Evolutionary conservation across 2,329 filamentous ascomycete genomes (phyloP), one percentile per base, ranked within the genome.

Genomic region (Delphinella strobiligena): DNA sequence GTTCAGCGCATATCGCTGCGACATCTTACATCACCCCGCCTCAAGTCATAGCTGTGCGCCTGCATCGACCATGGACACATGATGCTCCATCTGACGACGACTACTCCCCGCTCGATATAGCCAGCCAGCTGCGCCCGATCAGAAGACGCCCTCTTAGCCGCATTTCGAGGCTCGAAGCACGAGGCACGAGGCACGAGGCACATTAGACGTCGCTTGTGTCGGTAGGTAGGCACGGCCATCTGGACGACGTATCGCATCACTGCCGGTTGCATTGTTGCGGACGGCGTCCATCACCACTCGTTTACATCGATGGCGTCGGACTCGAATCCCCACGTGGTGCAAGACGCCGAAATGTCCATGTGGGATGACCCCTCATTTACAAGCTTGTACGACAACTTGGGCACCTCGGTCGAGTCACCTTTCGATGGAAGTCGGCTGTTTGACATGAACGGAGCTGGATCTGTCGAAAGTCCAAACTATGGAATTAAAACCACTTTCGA

Each of bases 351-450:
- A 31, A 48, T 49, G 47, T 38, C 44, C 34, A 51, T 54, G 43
- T 54, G 50, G 48, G 48, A 49, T 36, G 51, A 54, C 38, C 49
- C 51, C 16, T 44, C 46, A 34, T 54, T 52, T 40, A 46, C 45
- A 38, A 43, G 44, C 15, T 38, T 47, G 31, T 51, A 49, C 44
- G 49, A 53, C 34, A 44, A 50, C 17, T 41, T 44, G 12, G 49
- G 49, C 44, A 41, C 41, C 36, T 44, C 46, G n/a, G 39, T 19
- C 37, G 52, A 54, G 34, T 48, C 49, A 19, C 40, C 50, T 24
- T 51, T 46, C 31, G 51, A 51, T 31, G 46, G 43, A 41, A 50
- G 43, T 41, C 38, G 49, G 16, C 47, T 47, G 44, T 56, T 54
- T 43, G 56, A 52, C 46, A 37, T 53, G 35, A 49, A 51, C 41